These are phyloP conservation scores for Phytopythium cucurbitacearum DNA, from an alignment of 352 stramenopile species.

Conservation along the genomic window DNA sequence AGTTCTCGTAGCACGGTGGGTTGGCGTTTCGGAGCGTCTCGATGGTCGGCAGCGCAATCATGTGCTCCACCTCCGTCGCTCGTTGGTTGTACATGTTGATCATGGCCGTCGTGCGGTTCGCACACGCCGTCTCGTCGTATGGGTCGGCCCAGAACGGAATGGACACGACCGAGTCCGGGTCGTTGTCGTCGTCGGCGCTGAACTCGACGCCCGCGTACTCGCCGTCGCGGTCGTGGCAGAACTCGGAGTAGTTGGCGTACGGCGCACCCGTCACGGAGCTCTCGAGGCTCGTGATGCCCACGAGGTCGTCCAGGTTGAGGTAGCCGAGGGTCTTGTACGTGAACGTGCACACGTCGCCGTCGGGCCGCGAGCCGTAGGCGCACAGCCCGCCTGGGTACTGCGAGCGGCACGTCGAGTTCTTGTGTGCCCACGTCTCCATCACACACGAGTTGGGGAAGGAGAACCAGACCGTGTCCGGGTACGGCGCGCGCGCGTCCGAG, in stretches of 20 bases:
- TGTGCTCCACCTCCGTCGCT: conserved; percentile 14
- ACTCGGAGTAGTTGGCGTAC: conserved; percentile 47
- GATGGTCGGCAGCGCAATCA: conserved; percentile 35
- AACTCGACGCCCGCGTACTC: conserved; percentile 54
- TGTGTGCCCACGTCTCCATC: conserved; percentile 30
- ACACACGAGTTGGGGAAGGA: conserved; percentile 60
- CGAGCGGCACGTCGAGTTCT: conserved; percentile 30
- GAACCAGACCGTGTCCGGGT: conserved; percentile 57
- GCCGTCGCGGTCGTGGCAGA: conserved; percentile 41
- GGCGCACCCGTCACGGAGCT: conserved; percentile 9
- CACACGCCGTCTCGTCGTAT: conserved; percentile 23
- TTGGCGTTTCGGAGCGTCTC: conserved; percentile 28
- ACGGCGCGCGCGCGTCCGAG: conserved; percentile 39
- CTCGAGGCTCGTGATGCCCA: conserved; percentile 39
- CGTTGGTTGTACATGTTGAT: conserved; percentile 39
- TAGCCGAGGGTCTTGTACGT: conserved; percentile 55
- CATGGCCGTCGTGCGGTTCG: conserved; percentile 24
- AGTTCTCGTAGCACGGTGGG: conserved; percentile 51
- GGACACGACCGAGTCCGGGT: conserved; percentile 12
- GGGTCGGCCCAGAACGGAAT: conserved; percentile 59
- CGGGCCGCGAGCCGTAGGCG: conserved; percentile 22
- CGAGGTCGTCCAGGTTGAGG: conserved; percentile 35
- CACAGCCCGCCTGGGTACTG: conserved; percentile 33
- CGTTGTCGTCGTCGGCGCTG: conserved; percentile 8
- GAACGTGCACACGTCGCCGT: conserved; percentile 64